Evolutionary conservation across 441 rosid genomes (phyloP).

Genomic region (Erysimum pusillum): DNA sequence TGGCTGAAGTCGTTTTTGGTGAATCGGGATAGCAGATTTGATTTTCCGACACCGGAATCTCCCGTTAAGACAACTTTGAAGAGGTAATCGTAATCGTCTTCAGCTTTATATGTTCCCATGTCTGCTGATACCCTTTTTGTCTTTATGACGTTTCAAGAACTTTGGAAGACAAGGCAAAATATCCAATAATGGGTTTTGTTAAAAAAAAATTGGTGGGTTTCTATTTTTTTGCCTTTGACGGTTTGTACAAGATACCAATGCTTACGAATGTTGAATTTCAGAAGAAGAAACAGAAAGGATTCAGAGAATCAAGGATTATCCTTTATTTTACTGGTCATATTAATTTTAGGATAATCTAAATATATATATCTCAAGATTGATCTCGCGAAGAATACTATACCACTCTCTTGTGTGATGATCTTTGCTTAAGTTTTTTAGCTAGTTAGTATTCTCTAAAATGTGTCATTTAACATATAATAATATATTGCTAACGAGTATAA

Average conservation of each 20-base stretch:
- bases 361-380: slow-evolving; percentile 11
- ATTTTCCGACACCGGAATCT: slow-evolving; percentile 84
- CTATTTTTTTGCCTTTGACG: slow-evolving; percentile 21
- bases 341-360: slow-evolving; percentile 30
- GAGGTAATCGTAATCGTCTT: slow-evolving; percentile 87
- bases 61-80: slow-evolving; percentile 87
- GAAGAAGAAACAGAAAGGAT: slow-evolving; percentile 20
- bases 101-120: slow-evolving; percentile 78
- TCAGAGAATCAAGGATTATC: slow-evolving; percentile 47
- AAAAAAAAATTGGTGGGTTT: not conserved
- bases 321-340: slow-evolving; percentile 27
- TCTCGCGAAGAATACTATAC: not conserved
- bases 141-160: slow-evolving; percentile 36
- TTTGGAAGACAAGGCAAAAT: slow-evolving; percentile 16
- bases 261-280: slow-evolving; percentile 19
- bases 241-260: slow-evolving; percentile 27
- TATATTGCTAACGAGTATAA: not conserved
- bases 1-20: slow-evolving; percentile 81
- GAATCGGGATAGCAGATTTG: slow-evolving; percentile 77
- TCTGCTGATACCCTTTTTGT: slow-evolving; percentile 4
- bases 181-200: not conserved
- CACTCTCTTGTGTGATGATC: slow-evolving; percentile 10
- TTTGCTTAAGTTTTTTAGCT: not conserved
- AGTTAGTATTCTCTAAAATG: not conserved
- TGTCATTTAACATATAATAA: not conserved